Evolutionary conservation across 371 early-diverging fungal genomes (phyloP).

Genomic region (Smittium mucronatum): DNA sequence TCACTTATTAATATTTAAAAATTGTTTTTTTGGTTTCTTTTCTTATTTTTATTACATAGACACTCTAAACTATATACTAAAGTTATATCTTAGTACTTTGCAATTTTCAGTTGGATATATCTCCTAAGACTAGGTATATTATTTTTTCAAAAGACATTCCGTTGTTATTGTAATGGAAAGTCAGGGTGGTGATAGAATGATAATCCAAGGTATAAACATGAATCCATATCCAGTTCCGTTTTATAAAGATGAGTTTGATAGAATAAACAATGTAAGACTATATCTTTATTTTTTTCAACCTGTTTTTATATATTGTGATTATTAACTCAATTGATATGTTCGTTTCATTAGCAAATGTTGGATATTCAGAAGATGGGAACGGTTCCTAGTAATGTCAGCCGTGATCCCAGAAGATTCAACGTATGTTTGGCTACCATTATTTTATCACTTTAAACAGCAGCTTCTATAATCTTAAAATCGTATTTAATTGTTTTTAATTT

Average conservation of each 20-base stretch:
- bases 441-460: neutral
- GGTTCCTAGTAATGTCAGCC: conserved; percentile 21
- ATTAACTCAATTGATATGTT: neutral
- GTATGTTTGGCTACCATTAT: neutral
- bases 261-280: conserved; percentile 25
- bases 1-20: neutral
- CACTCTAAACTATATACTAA: too few relatives aligned
- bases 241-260: conserved; percentile 27
- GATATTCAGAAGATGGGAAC: conserved; percentile 30
- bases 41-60: too few relatives aligned
- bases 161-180: conserved; percentile 11
- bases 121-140: too few relatives aligned
- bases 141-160: too few relatives aligned
- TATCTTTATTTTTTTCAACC: conserved; percentile 6
- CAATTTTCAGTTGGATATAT: too few relatives aligned
- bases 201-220: conserved; percentile 19
- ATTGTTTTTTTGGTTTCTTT: too few relatives aligned
- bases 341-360: conserved; percentile 18
- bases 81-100: too few relatives aligned
- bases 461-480: too few relatives aligned
- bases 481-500: too few relatives aligned
- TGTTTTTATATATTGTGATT: too few relatives aligned
- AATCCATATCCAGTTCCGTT: conserved; percentile 26
- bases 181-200: conserved; percentile 7
- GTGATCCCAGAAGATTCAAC: conserved; percentile 31